Evolutionary conservation across 116 monocot genomes (phyloP).

Genomic region (Posidonia oceanica): DNA sequence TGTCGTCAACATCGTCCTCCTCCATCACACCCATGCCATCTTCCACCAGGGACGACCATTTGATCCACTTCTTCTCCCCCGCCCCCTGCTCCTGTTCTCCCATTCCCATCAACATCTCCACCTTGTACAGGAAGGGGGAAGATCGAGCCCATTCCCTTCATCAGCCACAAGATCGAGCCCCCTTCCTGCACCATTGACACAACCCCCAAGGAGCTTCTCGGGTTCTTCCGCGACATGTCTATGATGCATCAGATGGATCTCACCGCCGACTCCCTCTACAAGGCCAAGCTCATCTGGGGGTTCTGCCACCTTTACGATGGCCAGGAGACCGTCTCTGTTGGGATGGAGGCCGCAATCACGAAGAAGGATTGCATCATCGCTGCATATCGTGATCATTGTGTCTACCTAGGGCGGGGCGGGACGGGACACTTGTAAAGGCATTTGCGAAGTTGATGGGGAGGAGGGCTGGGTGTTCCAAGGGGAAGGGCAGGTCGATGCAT

Average conservation of each 20-base stretch:
- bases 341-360: conserved; percentile 77
- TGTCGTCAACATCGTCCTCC: too few relatives aligned
- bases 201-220: conserved; percentile 36
- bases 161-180: conserved; percentile 35
- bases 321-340: conserved; percentile 70
- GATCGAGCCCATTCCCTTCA: conserved; percentile 53
- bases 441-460: conserved; percentile 87
- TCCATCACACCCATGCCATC: too few relatives aligned
- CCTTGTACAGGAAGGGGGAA: too few relatives aligned
- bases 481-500: conserved; percentile 93
- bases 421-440: conserved; percentile 35
- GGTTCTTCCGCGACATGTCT: conserved; percentile 50
- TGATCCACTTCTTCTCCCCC: too few relatives aligned
- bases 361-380: conserved; percentile 74
- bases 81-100: too few relatives aligned
- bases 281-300: conserved; percentile 79
- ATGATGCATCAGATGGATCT: conserved; percentile 77
- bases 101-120: too few relatives aligned
- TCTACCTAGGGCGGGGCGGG: conserved; percentile 68
- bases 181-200: conserved; percentile 38
- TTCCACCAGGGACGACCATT: too few relatives aligned
- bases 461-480: conserved; percentile 55
- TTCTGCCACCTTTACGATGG: conserved; percentile 87
- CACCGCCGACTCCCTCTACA: conserved; percentile 90
- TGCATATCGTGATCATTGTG: conserved; percentile 81